These are phyloP conservation scores for Chaetomium tenue DNA, from an alignment of 495 filamentous ascomycete species.

Conservation along the genomic window DNA sequence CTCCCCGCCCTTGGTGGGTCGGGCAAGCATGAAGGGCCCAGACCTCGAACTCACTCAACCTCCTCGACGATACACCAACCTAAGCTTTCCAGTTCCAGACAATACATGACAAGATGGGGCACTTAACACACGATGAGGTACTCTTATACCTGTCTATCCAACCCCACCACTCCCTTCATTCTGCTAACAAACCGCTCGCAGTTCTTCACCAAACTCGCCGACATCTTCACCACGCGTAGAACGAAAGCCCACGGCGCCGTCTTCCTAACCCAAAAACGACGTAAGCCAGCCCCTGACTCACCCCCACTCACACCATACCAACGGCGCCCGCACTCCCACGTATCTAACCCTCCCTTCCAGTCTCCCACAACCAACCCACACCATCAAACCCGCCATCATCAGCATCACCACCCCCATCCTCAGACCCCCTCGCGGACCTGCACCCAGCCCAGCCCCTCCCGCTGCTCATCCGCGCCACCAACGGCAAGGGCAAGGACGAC, in stretches of 20 bases:
- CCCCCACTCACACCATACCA: constrained; percentile 11
- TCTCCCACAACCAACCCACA: constrained; percentile 10
- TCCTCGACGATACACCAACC: not conserved
- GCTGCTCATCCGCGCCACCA: constrained; percentile 79
- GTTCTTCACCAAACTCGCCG: constrained; percentile 81
- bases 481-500: constrained; percentile 61
- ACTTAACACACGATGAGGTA: constrained; percentile 76
- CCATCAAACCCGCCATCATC: constrained; percentile 21
- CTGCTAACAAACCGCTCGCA: constrained; percentile 38
- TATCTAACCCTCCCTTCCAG: constrained; percentile 21
- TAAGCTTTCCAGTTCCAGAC: not conserved
- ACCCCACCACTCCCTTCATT: constrained; percentile 14
- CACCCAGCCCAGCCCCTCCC: constrained; percentile 58
- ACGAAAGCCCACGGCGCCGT: constrained; percentile 72
- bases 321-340: not conserved
- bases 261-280: constrained; percentile 80
- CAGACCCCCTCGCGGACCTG: constrained; percentile 53
- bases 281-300: constrained; percentile 41
- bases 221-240: constrained; percentile 69
- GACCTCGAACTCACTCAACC: constrained; percentile 17
- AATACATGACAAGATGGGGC: constrained; percentile 31
- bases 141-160: not conserved
- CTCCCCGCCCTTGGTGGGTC: constrained; percentile 4
- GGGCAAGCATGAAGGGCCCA: not conserved
- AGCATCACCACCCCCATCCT: constrained; percentile 16